These are phyloP conservation scores for Alternaria postmessia DNA, from an alignment of 2,329 filamentous ascomycete species.

Conservation along the genomic window DNA sequence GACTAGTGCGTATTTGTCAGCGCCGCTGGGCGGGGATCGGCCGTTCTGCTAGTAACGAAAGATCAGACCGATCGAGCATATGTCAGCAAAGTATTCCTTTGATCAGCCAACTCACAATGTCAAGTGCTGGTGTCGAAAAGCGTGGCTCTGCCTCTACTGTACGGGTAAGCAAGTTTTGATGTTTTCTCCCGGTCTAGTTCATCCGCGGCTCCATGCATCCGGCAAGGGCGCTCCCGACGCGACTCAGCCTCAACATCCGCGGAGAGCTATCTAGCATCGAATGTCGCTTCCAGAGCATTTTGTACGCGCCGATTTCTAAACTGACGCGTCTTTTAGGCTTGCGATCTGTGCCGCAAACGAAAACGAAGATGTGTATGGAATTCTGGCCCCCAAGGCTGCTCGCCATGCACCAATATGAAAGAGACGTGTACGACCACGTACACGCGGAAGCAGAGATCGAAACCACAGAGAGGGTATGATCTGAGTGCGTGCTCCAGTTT, in stretches of 20 bases:
- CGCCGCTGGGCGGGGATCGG: not conserved
- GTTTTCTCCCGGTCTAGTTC: not conserved
- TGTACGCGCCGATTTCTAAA: not conserved
- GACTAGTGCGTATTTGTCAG: slow-evolving; percentile 13
- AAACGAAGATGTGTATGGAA: slow-evolving; percentile 37
- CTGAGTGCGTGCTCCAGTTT: not conserved
- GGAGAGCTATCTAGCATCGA: not conserved
- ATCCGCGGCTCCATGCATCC: not conserved
- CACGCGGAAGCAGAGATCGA: slow-evolving; percentile 32
- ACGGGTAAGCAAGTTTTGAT: slow-evolving; percentile 20
- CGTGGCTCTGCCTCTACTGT: slow-evolving; percentile 36
- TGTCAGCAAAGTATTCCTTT: slow-evolving; percentile 6
- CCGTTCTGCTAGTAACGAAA: not conserved
- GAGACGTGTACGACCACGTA: slow-evolving; percentile 37
- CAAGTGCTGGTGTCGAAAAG: slow-evolving; percentile 30
- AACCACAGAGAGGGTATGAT: slow-evolving; percentile 33
- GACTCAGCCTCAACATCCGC: not conserved
- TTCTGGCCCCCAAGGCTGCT: slow-evolving; percentile 27
- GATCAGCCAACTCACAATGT: slow-evolving; percentile 16
- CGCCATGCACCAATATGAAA: slow-evolving; percentile 30
- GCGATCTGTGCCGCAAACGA: slow-evolving; percentile 37
- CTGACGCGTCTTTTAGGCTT: slow-evolving; percentile 22
- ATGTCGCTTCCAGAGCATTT: not conserved
- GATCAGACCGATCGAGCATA: slow-evolving; percentile 21
- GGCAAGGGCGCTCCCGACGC: not conserved